phyloP scores from a whole-genome alignment of 495 filamentous ascomycete species.

The Apiosordaria backusii region DNA sequence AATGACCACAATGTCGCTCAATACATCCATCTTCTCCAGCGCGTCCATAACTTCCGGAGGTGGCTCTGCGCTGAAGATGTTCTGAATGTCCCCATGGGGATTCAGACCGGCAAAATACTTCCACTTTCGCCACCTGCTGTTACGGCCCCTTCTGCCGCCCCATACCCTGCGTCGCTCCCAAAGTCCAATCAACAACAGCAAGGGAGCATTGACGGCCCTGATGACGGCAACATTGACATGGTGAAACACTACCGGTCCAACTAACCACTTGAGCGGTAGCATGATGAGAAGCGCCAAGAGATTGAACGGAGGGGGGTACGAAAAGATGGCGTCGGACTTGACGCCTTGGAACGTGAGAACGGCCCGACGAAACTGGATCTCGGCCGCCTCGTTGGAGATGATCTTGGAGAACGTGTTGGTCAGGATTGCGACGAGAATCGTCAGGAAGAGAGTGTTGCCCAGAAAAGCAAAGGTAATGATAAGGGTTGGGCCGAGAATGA shows the following conservation, averaged over 20 bases:
- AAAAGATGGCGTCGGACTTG: conserved; percentile 60
- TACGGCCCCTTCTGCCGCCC: conserved; percentile 27
- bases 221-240: conserved; percentile 57
- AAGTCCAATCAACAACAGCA: conserved; percentile 52
- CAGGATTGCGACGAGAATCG: conserved; percentile 63
- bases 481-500: conserved; percentile 54
- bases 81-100: conserved; percentile 57
- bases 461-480: conserved; percentile 63
- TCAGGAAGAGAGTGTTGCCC: conserved; percentile 66
- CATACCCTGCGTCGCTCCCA: conserved; percentile 48
- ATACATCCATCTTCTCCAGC: conserved; percentile 32
- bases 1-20: conserved; percentile 14
- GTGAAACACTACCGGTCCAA: conserved; percentile 57
- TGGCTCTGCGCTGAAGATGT: conserved; percentile 58
- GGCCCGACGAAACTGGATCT: conserved; percentile 61
- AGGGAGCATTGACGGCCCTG: conserved; percentile 52
- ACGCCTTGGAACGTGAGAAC: conserved; percentile 65
- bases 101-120: conserved; percentile 47
- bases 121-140: conserved; percentile 37
- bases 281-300: conserved; percentile 55
- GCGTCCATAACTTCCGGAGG: conserved; percentile 46
- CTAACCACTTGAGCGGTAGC: conserved; percentile 54
- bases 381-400: conserved; percentile 55
- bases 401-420: conserved; percentile 62
- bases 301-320: conserved; percentile 63